Evolutionary conservation across 2,329 filamentous ascomycete species (phyloP).

Genomic region (Coniochaeta sp.): DNA sequence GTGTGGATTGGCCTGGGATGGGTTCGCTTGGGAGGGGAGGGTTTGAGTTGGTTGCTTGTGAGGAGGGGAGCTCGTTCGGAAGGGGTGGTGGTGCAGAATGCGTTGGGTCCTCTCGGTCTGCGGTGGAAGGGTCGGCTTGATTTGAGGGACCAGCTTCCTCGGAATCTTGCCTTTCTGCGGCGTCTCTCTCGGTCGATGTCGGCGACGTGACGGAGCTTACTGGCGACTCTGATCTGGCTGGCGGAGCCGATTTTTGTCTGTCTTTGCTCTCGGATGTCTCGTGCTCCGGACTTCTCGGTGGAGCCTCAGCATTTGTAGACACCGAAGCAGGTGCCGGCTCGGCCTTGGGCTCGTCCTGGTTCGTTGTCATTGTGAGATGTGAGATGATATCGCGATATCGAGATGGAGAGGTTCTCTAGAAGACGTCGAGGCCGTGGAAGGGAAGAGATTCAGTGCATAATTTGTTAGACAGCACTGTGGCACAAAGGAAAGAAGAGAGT

Average conservation of each 20-base stretch:
- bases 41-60: background rate
- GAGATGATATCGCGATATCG: background rate
- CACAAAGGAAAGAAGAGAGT: background rate
- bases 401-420: background rate
- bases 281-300: background rate
- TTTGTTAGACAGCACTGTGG: no score
- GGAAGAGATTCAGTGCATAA: background rate
- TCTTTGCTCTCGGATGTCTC: background rate
- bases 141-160: background rate
- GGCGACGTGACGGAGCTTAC: background rate
- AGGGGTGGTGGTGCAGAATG: background rate
- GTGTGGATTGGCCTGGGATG: constrained; percentile 6
- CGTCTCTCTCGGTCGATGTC: background rate
- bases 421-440: background rate
- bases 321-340: background rate
- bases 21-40: constrained; percentile 16
- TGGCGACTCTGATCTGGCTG: background rate
- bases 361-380: background rate
- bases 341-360: background rate
- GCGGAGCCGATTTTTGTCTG: background rate
- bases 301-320: background rate
- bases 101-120: background rate
- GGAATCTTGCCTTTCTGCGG: background rate
- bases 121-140: background rate
- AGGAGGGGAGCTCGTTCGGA: background rate